phyloP scores from a whole-genome alignment of 768 basidiomycete genomes.

The Tylopilus sp. region DNA sequence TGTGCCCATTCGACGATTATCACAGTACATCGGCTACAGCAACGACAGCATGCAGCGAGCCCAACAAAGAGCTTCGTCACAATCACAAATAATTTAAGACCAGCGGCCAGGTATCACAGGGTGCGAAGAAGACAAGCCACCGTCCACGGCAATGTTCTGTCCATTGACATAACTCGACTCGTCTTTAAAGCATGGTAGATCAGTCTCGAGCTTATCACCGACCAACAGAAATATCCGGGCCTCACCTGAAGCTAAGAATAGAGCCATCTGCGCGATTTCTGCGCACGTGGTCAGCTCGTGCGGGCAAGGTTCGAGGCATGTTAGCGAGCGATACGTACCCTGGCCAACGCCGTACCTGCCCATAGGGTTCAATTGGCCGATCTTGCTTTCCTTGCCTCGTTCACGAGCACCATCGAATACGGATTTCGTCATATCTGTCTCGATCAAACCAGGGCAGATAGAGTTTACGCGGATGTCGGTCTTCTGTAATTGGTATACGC shows the following conservation, averaged over 20 bases:
- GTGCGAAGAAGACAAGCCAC: constrained; percentile 75
- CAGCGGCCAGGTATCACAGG: constrained; percentile 77
- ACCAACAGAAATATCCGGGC: constrained; percentile 1
- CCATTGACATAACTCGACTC: constrained; percentile 93
- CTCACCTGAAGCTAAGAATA: constrained; percentile 87
- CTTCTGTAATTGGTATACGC: constrained; percentile 74
- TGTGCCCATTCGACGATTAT: no score
- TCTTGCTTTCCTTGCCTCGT: constrained; percentile 67
- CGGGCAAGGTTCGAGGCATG: constrained; percentile 11
- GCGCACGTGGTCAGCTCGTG: constrained; percentile 13
- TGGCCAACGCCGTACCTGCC: constrained; percentile 79
- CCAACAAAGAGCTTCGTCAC: background rate
- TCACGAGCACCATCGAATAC: constrained; percentile 76
- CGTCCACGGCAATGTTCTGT: constrained; percentile 83
- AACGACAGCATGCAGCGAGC: background rate
- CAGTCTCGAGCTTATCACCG: constrained; percentile 3
- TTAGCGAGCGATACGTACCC: constrained; percentile 42
- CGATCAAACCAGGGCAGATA: constrained; percentile 89
- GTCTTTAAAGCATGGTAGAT: constrained; percentile 42
- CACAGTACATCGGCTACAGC: background rate
- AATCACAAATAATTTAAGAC: constrained; percentile 37
- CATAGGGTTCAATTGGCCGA: constrained; percentile 79
- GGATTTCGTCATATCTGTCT: constrained; percentile 86
- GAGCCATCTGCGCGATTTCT: constrained; percentile 85
- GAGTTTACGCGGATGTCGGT: constrained; percentile 86